Evolutionary conservation across 2,329 filamentous ascomycete species (phyloP).

Genomic region (Fusarium subtropicale): DNA sequence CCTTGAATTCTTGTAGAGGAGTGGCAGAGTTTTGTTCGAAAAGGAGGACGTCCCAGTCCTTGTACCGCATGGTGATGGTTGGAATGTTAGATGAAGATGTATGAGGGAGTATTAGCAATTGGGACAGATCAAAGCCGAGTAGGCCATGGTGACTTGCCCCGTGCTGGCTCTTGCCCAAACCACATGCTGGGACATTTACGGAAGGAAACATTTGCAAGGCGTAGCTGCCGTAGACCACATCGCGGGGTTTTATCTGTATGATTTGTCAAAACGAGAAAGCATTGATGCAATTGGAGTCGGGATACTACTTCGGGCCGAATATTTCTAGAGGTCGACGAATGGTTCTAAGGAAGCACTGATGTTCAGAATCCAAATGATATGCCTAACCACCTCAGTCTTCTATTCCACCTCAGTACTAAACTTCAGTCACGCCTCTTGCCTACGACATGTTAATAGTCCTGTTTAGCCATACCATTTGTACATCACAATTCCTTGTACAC

Average conservation of each 20-base stretch:
- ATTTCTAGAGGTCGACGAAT: background rate
- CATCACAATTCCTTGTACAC: slow-evolving; percentile 17
- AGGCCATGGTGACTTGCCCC: slow-evolving; percentile 1
- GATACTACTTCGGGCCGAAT: background rate
- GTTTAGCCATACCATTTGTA: slow-evolving; percentile 6
- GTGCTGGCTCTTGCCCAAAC: slow-evolving; percentile 10
- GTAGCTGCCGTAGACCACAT: background rate
- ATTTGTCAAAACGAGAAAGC: background rate
- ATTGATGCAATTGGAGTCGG: background rate
- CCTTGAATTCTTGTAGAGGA: slow-evolving; percentile 85
- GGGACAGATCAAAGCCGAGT: background rate
- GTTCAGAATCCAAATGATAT: background rate
- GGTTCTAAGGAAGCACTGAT: background rate
- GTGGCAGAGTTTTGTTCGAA: slow-evolving; percentile 75
- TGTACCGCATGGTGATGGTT: slow-evolving; percentile 75
- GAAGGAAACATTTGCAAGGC: slow-evolving; percentile 14
- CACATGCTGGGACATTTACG: background rate
- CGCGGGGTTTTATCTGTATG: background rate
- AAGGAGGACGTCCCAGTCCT: slow-evolving; percentile 87
- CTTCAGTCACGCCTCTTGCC: background rate
- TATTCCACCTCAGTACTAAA: background rate
- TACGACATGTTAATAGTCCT: background rate
- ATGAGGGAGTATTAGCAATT: background rate
- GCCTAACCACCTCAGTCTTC: background rate
- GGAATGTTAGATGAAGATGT: slow-evolving; percentile 34